A percentile compares a stretch with the other conserved stretches of the same genome.
phyloP scores from a whole-genome alignment of 1,139 yeast species.

The Candida sanyaensis region DNA sequence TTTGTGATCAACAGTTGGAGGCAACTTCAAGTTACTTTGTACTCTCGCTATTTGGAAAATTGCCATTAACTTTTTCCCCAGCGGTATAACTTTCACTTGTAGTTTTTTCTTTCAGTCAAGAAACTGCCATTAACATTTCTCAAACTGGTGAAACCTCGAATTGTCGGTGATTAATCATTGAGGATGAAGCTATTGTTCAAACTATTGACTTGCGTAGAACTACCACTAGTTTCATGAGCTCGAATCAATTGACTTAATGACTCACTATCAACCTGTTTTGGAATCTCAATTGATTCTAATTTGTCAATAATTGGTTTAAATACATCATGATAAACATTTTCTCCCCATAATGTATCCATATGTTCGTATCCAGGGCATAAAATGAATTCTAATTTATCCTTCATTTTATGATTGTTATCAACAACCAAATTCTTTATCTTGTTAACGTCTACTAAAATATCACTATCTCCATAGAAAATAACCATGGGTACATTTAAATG shows the following conservation, averaged over 20 bases:
- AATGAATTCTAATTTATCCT: constrained; percentile 22
- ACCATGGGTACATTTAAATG: constrained; percentile 46
- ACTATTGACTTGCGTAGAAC: not conserved
- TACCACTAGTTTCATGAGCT: not conserved
- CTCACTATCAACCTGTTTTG: not conserved
- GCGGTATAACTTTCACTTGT: not conserved
- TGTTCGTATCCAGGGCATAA: constrained; percentile 33
- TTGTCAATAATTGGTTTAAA: constrained; percentile 19
- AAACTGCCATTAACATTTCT: not conserved
- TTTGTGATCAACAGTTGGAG: not conserved
- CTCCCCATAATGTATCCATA: constrained; percentile 40
- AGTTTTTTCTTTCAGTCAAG: not conserved
- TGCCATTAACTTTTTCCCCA: not conserved
- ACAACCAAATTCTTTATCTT: constrained; percentile 27
- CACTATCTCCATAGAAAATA: constrained; percentile 42
- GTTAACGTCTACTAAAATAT: constrained; percentile 43
- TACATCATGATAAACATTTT: constrained; percentile 30
- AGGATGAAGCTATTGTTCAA: not conserved
- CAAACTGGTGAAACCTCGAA: not conserved
- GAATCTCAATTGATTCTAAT: constrained; percentile 7
- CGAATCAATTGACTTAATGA: not conserved
- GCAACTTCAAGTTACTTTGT: not conserved
- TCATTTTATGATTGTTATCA: constrained; percentile 28
- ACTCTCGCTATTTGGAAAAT: not conserved
- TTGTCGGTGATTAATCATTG: not conserved